Conservation (phyloP, 2,329 filamentous ascomycete genomes). For the Botryotinia globosa region DNA sequence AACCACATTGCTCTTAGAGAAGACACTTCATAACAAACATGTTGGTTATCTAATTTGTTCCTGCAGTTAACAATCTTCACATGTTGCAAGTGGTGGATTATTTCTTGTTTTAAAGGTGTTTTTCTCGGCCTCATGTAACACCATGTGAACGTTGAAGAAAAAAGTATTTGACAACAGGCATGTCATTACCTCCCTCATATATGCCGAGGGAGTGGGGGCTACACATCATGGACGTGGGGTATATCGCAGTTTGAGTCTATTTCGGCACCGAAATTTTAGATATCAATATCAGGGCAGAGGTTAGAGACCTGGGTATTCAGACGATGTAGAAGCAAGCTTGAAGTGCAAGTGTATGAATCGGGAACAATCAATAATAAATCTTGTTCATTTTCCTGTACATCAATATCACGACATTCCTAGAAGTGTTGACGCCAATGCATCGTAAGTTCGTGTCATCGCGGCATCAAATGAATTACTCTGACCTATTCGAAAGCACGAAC, state of each 20-base stretch:
- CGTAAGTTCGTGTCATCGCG: not conserved
- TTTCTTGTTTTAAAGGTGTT: not conserved
- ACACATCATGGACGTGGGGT: not conserved
- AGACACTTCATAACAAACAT: not conserved
- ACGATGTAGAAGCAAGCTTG: not conserved
- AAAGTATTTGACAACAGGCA: not conserved
- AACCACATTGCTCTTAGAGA: not conserved
- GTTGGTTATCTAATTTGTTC: not conserved
- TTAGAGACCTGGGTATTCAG: not conserved
- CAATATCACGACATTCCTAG: not conserved
- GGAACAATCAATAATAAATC: not conserved
- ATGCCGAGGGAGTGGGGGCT: not conserved
- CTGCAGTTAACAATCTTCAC: not conserved
- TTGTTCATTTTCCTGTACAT: not conserved
- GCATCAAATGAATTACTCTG: not conserved
- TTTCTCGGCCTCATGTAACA: not conserved
- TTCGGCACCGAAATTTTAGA: not conserved
- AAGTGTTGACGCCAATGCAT: not conserved
- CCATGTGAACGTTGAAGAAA: not conserved
- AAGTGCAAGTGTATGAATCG: not conserved
- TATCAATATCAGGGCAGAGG: not conserved
- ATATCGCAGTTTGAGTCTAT: not conserved
- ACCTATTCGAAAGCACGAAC: not conserved
- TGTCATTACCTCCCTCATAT: not conserved
- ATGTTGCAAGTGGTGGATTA: not conserved